Evolutionary conservation across 805 yeast species (phyloP).

Genomic region (Wickerhamiella azyma): DNA sequence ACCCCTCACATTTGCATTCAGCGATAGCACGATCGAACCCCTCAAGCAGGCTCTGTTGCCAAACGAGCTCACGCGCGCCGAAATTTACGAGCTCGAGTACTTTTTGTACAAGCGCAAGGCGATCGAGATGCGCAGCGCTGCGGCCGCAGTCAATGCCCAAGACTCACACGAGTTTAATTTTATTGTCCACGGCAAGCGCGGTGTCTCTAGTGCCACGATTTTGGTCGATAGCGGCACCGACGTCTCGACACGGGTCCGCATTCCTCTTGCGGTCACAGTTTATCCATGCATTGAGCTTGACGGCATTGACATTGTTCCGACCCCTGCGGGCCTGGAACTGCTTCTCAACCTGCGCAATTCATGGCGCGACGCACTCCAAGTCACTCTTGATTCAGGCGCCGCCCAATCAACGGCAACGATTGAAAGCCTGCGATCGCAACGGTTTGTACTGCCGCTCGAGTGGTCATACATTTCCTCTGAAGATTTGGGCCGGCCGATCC

Average conservation of each 20-base stretch:
- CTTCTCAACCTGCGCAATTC: conserved; percentile 68
- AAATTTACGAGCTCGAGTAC: conserved; percentile 64
- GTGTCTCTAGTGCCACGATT: conserved; percentile 51
- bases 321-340: conserved; percentile 39
- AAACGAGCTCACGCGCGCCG: conserved; percentile 39
- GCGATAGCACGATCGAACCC: conserved; percentile 62
- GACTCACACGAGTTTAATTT: conserved; percentile 37
- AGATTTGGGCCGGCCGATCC: conserved; percentile 42
- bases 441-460: conserved; percentile 60
- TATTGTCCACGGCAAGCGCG: conserved; percentile 58
- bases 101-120: conserved; percentile 46
- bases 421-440: conserved; percentile 33
- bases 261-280: conserved; percentile 60
- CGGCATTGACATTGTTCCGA: conserved; percentile 55
- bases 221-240: conserved; percentile 34
- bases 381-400: conserved; percentile 19
- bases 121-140: conserved; percentile 30
- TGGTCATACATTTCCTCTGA: conserved; percentile 35
- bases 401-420: conserved; percentile 7
- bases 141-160: conserved; percentile 23
- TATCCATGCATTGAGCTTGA: conserved; percentile 61
- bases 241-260: conserved; percentile 37
- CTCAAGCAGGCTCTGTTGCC: conserved; percentile 39
- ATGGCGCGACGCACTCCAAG: conserved; percentile 43
- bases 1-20: conserved; percentile 44